A percentile compares a stretch with the other conserved stretches of the same genome.
These are phyloP conservation scores for Exutisphaerella laricina DNA, from an alignment of 2,329 filamentous ascomycete species.

Conservation along the genomic window DNA sequence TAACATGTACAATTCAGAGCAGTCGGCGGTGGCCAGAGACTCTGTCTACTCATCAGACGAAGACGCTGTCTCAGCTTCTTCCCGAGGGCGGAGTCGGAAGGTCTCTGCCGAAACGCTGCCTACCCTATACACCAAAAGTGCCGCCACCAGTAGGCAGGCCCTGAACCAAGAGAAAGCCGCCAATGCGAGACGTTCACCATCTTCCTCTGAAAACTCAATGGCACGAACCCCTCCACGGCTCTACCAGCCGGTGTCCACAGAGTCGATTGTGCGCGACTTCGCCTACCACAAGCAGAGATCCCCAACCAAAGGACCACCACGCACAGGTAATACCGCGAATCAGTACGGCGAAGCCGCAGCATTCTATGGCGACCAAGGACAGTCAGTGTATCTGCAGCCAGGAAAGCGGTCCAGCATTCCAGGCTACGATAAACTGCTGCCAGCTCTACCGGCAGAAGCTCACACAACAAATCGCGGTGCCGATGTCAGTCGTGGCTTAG, in stretches of 20 bases:
- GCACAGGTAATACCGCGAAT: not conserved
- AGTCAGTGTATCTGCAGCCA: constrained; percentile 54
- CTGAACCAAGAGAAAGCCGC: not conserved
- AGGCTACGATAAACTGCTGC: constrained; percentile 7
- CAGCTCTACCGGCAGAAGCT: constrained; percentile 3
- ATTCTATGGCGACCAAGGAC: constrained; percentile 57
- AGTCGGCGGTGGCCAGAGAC: constrained; percentile 5
- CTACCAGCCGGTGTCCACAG: constrained; percentile 26
- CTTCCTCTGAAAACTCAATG: constrained; percentile 20
- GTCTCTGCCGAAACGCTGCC: constrained; percentile 8
- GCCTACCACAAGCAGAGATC: constrained; percentile 21
- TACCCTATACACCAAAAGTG: constrained; percentile 7
- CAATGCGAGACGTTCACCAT: constrained; percentile 1
- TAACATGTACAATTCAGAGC: constrained; percentile 10
- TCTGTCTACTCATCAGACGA: constrained; percentile 6
- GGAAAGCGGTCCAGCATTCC: constrained; percentile 45
- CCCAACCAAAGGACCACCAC: not conserved
- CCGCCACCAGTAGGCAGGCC: constrained; percentile 3
- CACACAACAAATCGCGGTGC: not conserved
- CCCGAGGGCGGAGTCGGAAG: not conserved
- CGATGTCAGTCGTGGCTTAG: not conserved
- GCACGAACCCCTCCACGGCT: constrained; percentile 26
- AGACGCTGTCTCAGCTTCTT: not conserved
- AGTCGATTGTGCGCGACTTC: constrained; percentile 32
- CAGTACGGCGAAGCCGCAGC: constrained; percentile 51